Base-by-base conservation (phyloP, 805 yeast genomes). In the Candida nemodendra region DNA sequence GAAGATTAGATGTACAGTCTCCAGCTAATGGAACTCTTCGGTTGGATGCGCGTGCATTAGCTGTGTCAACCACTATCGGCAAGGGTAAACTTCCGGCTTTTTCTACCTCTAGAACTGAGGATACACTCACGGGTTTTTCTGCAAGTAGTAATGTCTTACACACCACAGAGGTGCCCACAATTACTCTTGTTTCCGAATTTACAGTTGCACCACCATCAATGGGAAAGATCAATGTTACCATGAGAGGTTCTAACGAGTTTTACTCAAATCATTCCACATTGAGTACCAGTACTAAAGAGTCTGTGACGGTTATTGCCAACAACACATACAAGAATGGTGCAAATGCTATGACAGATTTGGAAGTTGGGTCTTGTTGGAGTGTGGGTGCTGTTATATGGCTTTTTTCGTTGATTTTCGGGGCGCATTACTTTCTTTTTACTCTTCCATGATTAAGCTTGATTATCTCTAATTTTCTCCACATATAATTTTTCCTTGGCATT, bases 1-100 rank as follows among this genome's bases (percentile, higher is more conserved):
- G 48, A 16, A 38, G 49, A 12, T 23, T 49, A 21, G 53, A 51
- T 8, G 50, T 40, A 4, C 45, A 40, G 11, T 49, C 51, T 33
- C 49, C 53, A 16, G 11, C 9, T 11, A 7, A 8, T 21, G 24
- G 24, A 2, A 29, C 41, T 18, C 14, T 41, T 15, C 38, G 30
- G 7, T 31, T 48, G 32, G 32, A 23, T 11, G 40, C 26, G 18
- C 41, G 50, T 27, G 45, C 34, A 5, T 37, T 28, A 12, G 17
- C 14, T 4, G 45, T 36, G 31, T 34, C 41, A 2, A 41, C 48
- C 6, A 13, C 28, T 7, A 7, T 27, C 9, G 13, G 28, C 13
- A n/a, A n/a, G n/a, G n/a, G n/a, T n/a, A n/a, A n/a, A n/a, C n/a
- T n/a, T n/a, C n/a, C n/a, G n/a, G n/a, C n/a, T n/a, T n/a, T n/a